Evolutionary conservation across 768 basidiomycete genomes (phyloP).

Genomic region (Dacryopinax primogenitus): DNA sequence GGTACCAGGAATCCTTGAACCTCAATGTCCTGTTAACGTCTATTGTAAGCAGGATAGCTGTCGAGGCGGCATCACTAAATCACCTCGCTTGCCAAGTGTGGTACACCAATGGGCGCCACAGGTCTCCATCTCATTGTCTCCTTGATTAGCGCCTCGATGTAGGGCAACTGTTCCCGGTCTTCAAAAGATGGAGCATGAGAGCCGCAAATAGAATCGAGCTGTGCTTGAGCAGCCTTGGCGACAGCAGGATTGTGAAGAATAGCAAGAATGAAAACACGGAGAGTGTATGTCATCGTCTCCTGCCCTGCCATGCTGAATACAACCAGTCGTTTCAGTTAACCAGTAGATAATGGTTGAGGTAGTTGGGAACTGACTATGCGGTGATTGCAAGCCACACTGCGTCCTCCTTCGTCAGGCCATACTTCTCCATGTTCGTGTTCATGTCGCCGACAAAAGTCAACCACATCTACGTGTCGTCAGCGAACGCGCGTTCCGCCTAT

Average conservation of each 20-base stretch:
- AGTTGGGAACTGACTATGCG: background rate
- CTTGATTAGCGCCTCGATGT: conserved; percentile 27
- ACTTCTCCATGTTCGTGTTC: background rate
- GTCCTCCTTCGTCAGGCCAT: background rate
- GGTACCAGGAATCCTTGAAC: conserved; percentile 13
- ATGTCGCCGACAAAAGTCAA: background rate
- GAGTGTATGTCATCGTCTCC: conserved; percentile 7
- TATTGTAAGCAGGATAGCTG: background rate
- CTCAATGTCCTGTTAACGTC: background rate
- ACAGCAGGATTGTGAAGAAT: conserved; percentile 15
- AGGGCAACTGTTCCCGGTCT: conserved; percentile 34
- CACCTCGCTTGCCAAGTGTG: background rate
- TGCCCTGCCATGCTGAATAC: conserved; percentile 1
- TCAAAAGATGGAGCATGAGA: conserved; percentile 28
- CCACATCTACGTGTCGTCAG: background rate
- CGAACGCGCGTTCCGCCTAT: background rate
- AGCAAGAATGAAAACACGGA: conserved; percentile 15
- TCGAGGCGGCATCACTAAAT: background rate
- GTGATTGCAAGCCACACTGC: background rate
- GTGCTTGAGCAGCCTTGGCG: conserved; percentile 2
- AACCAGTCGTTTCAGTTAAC: background rate
- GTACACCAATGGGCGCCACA: conserved; percentile 26
- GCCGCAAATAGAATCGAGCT: conserved; percentile 10
- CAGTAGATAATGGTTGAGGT: background rate
- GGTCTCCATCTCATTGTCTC: conserved; percentile 36